Base-by-base conservation (phyloP, 192 early-diverging fungal genomes). In the Coemansia sp. region DNA sequence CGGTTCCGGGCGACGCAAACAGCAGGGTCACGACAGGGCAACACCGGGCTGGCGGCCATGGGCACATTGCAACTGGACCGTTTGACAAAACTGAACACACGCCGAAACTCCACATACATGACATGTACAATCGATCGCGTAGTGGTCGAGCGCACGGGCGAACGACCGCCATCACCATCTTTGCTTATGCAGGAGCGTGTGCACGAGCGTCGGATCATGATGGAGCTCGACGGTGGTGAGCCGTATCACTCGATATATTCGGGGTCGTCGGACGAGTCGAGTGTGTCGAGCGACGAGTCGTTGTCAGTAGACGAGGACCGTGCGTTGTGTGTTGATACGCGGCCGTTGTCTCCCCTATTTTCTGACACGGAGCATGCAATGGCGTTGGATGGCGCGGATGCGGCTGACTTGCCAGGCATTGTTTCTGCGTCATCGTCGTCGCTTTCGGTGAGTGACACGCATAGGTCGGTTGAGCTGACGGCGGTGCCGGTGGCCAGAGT, bases 31-130 rank as follows among this genome's bases (percentile, higher is more conserved):
- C 9, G 35, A 1, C n/a, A 12, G 8, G 41, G 27, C 39, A 48
- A 35, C 4, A 68, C 63, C 4, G 61, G 69, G 22, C 23, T 75
- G 27, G 49, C 69, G 0, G 64, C 71, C n/a, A 74, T 81, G 69
- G 73, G 78, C 2, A 43, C 62, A 1, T 35, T 81, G 35, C 78
- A 81, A 54, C 59, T 81, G 54, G 78, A 81, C 60, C 78, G 78
- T 2, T 55, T 81, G 19, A 81, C 78, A 3, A 81, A 81, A n/a
- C 66, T 75, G 24, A 81, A 81, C 37, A 81, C 78, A 1, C 61
- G 73, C 0, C 65, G 73, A n/a, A 81, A 81, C 55, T 37, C 78
- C 1, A 72, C 72, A 0, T 81, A 81, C 52, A 66, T 75, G 68
- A 71, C 78, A 1, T 81, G 78, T 23, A 43, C 56, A 10, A 75